Evolutionary conservation across 2,329 filamentous ascomycete species (phyloP).

Genomic region (Exophiala dermatitidis): DNA sequence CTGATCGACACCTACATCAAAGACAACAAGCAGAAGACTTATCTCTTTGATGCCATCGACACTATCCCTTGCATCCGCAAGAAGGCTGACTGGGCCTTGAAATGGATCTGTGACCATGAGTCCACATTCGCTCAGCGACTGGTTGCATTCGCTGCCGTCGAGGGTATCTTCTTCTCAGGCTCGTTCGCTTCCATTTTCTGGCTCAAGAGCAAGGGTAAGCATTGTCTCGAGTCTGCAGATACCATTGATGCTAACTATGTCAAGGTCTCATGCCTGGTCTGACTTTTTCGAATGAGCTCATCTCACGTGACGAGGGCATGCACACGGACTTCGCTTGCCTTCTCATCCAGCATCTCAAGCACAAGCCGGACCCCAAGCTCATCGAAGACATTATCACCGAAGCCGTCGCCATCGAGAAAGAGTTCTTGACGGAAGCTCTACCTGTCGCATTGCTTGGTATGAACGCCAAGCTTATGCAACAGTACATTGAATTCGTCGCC

Average conservation of each 20-base stretch:
- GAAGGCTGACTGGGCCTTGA: slow-evolving; percentile 96
- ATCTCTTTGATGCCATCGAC: slow-evolving; percentile 97
- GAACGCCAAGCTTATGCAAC: slow-evolving; percentile 96
- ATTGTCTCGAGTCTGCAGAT: neutral
- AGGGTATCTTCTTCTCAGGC: slow-evolving; percentile 99
- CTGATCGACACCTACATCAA: slow-evolving; percentile 99
- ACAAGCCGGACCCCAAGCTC: slow-evolving; percentile 74
- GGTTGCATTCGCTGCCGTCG: slow-evolving; percentile 92
- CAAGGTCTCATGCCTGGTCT: slow-evolving; percentile 83
- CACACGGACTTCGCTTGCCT: slow-evolving; percentile 99
- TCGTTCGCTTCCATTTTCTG: slow-evolving; percentile 99
- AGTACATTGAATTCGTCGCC: slow-evolving; percentile 99
- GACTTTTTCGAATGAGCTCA: slow-evolving; percentile 99
- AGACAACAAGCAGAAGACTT: slow-evolving; percentile 85
- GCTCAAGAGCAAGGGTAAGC: slow-evolving; percentile 89
- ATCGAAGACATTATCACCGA: slow-evolving; percentile 87
- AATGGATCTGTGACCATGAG: slow-evolving; percentile 88
- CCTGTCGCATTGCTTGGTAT: slow-evolving; percentile 91
- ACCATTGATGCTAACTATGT: neutral
- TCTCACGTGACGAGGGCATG: slow-evolving; percentile 97
- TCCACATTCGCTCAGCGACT: slow-evolving; percentile 94
- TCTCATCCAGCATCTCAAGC: slow-evolving; percentile 92
- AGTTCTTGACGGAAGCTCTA: slow-evolving; percentile 94
- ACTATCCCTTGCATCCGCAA: slow-evolving; percentile 97
- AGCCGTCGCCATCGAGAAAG: slow-evolving; percentile 89